These are phyloP conservation scores for Lactifluus piperatus DNA, from an alignment of 768 basidiomycete genomes.

Conservation along the genomic window DNA sequence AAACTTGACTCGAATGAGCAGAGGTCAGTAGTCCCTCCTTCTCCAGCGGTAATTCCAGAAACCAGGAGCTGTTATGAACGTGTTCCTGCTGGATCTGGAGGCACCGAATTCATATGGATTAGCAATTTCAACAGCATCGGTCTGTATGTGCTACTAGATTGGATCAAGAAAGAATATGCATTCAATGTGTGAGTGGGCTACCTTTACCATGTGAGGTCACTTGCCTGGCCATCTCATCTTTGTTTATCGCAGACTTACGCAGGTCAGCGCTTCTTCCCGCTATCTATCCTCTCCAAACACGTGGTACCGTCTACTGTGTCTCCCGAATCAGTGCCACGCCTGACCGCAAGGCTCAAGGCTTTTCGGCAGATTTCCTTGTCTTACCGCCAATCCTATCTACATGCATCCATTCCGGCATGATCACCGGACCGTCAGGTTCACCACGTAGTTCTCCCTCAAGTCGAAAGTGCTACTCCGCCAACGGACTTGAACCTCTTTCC, in stretches of 20 bases:
- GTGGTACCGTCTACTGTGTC: slow-evolving; percentile 19
- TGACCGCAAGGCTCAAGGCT: slow-evolving; percentile 22
- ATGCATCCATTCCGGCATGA: slow-evolving; percentile 13
- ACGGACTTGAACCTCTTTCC: slow-evolving; percentile 30
- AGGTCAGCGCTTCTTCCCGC: slow-evolving; percentile 62
- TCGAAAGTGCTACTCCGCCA: not conserved
- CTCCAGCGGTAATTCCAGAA: slow-evolving; percentile 53
- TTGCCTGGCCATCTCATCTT: not conserved
- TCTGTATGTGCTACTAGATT: slow-evolving; percentile 56
- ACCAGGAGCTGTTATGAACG: slow-evolving; percentile 65
- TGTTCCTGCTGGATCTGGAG: slow-evolving; percentile 62
- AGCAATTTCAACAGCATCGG: slow-evolving; percentile 47
- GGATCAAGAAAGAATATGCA: slow-evolving; percentile 55
- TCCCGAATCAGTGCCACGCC: slow-evolving; percentile 19
- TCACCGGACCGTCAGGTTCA: not conserved
- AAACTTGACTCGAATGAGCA: not conserved
- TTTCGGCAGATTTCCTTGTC: slow-evolving; percentile 21
- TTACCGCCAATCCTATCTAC: slow-evolving; percentile 18
- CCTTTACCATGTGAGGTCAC: not conserved
- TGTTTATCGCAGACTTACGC: slow-evolving; percentile 40
- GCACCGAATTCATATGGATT: slow-evolving; percentile 61
- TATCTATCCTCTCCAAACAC: slow-evolving; percentile 29
- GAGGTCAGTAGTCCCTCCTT: slow-evolving; percentile 40
- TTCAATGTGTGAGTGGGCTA: slow-evolving; percentile 67
- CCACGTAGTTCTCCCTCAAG: not conserved